phyloP scores from a whole-genome alignment of 306 rosid species.

The Vigna angularis region DNA sequence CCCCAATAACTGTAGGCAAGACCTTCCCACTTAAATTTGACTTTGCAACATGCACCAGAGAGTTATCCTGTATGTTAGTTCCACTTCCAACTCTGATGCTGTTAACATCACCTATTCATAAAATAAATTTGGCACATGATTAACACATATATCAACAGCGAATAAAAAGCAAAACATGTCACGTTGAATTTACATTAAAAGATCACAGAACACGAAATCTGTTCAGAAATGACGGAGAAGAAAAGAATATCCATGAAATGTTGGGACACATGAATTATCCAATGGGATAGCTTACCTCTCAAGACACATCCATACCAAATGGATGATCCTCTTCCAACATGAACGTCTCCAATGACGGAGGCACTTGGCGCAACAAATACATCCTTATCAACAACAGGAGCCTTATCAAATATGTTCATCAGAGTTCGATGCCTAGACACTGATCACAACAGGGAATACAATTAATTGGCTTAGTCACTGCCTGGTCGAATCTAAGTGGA shows the following conservation, averaged over 20 bases:
- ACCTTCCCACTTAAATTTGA: conserved; percentile 90
- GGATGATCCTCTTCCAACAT: conserved; percentile 83
- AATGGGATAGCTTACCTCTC: conserved; percentile 69
- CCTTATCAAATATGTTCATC: conserved; percentile 89
- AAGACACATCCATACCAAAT: conserved; percentile 97
- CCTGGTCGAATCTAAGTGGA: background rate
- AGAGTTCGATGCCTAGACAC: conserved; percentile 96
- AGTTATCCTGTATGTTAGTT: conserved; percentile 94
- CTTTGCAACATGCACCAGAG: conserved; percentile 94
- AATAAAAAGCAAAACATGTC: background rate
- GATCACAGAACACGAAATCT: background rate
- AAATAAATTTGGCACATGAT: conserved; percentile 1
- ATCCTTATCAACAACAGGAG: conserved; percentile 84
- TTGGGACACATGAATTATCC: background rate
- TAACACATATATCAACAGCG: background rate
- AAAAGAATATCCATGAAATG: background rate
- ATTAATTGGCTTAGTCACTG: background rate
- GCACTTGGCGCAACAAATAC: conserved; percentile 96
- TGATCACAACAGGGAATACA: conserved; percentile 35
- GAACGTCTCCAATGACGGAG: conserved; percentile 84
- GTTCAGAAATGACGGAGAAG: conserved; percentile 11
- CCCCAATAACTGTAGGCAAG: conserved; percentile 82
- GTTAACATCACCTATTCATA: conserved; percentile 81
- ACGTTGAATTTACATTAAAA: conserved; percentile 26
- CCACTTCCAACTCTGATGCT: conserved; percentile 88